Evolutionary conservation across 2,329 filamentous ascomycete genomes (phyloP), one percentile per base, ranked within the genome.

Genomic region (Leptographium lundbergii): DNA sequence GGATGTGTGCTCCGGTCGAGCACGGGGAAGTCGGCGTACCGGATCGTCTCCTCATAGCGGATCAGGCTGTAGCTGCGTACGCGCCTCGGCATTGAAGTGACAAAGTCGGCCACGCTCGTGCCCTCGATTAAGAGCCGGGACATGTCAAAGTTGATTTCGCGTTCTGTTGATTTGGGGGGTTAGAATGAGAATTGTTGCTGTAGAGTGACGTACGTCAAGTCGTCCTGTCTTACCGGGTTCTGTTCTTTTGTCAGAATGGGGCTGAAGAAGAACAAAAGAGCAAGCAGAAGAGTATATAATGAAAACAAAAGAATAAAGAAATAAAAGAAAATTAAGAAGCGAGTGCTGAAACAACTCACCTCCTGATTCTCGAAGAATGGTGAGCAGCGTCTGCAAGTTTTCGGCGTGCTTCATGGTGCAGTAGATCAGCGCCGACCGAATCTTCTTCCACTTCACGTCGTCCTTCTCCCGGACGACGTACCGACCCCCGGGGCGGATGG

Each of bases 71-170:
- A 7, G 48, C 53, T 57, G 10, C 24, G 22, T 19, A n/a, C 54
- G 6, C 42, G 39, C 13, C 39, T 27, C 14, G 52, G 29, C 24
- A 62, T n/a, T 24, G 59, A 60, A 6, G 34, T 45, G 50, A 62
- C 47, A 54, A 62, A 62, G 22, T 62, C 61, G 42, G 59, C 34
- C 36, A 59, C 59, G 9, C 55, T 57, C 1, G 24, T 47, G 22
- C 34, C 39, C 27, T 58, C 42, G 17, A 57, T 36, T 14, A 51
- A 13, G 29, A 62, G 25, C 11, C 59, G 57, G 9, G 61, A 62
- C 57, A 62, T 61, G 56, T 62, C 61, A 56, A 62, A 62, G 57
- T 54, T 56, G 54, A 59, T 45, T 19, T 61, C 59, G 17, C 34
- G 24, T n/a, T 56, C 58, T 60, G 36, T 39, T 2, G 11, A 19